These are phyloP conservation scores for Geotrichum australiense DNA, from an alignment of 1,139 yeast species.

Conservation along the genomic window DNA sequence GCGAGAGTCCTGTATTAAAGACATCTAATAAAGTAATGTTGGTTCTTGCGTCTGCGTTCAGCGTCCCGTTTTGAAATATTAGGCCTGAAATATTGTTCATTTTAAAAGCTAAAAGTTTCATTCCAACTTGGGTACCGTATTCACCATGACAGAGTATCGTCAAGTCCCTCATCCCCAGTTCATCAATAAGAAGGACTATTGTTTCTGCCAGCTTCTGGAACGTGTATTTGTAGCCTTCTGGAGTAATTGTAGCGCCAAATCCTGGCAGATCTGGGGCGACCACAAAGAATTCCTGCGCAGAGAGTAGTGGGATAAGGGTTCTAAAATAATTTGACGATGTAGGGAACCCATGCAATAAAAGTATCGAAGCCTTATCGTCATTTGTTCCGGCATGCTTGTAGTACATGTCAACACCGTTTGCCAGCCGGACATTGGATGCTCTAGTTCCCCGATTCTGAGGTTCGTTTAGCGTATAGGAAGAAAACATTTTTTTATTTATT, in stretches of 20 bases:
- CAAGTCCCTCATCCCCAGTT: constrained; percentile 30
- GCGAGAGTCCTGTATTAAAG: constrained; percentile 10
- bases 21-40: constrained; percentile 6
- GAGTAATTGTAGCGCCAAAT: constrained; percentile 38
- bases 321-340: constrained; percentile 39
- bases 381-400: constrained; percentile 34
- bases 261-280: constrained; percentile 45
- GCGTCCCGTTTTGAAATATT: constrained; percentile 41
- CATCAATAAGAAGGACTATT: constrained; percentile 33
- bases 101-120: constrained; percentile 34
- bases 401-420: constrained; percentile 31
- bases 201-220: constrained; percentile 36
- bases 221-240: constrained; percentile 29
- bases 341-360: constrained; percentile 42
- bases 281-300: constrained; percentile 27
- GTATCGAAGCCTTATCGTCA: constrained; percentile 30
- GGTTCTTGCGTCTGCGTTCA: constrained; percentile 29
- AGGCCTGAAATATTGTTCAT: constrained; percentile 33
- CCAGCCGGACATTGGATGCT: constrained; percentile 1
- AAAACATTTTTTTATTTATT: too few species aligned
- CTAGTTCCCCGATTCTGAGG: background rate
- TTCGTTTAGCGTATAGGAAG: too few species aligned
- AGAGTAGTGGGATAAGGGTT: constrained; percentile 35
- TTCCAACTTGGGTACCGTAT: constrained; percentile 42
- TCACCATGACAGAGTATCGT: constrained; percentile 37